A percentile compares a stretch with the other conserved stretches of the same genome.
Evolutionary conservation across 768 basidiomycete species (phyloP).

Genomic region (Rubroboletus pulcherrimus): DNA sequence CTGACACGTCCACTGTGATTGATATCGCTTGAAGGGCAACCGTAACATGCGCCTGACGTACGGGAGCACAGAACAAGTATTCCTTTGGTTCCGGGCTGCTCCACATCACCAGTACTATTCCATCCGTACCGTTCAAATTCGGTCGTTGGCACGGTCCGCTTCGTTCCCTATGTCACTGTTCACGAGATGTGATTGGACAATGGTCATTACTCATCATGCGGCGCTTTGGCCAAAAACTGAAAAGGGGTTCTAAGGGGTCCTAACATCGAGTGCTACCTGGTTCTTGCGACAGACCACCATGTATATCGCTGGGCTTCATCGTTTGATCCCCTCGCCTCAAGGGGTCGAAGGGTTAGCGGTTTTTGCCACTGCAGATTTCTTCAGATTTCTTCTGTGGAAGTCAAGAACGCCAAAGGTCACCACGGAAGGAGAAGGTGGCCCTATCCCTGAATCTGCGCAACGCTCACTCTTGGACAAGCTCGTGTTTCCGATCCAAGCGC

Average conservation of each 20-base stretch:
- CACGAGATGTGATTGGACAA: background rate
- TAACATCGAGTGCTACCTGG: background rate
- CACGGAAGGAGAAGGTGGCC: slow-evolving; percentile 13
- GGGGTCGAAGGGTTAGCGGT: slow-evolving; percentile 23
- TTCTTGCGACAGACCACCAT: slow-evolving; percentile 20
- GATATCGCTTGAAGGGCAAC: background rate
- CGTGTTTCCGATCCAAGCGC: slow-evolving; percentile 27
- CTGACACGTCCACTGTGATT: background rate
- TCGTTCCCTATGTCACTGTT: background rate
- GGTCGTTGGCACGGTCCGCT: background rate
- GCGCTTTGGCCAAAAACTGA: slow-evolving; percentile 9
- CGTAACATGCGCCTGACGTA: background rate
- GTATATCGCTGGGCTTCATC: slow-evolving; percentile 28
- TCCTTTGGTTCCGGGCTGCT: background rate
- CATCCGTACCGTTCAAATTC: background rate
- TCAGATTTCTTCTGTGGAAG: slow-evolving; percentile 19
- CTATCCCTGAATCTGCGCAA: slow-evolving; percentile 13
- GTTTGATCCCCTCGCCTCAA: slow-evolving; percentile 10
- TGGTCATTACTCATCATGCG: slow-evolving; percentile 18
- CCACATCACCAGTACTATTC: background rate
- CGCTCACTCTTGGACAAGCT: slow-evolving; percentile 25
- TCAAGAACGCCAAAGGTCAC: background rate
- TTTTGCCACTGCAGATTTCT: slow-evolving; percentile 23
- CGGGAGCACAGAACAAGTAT: background rate
- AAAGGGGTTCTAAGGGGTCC: slow-evolving; percentile 11